phyloP scores from a whole-genome alignment of 2,329 filamentous ascomycete species.

The Didymellaceae sp. region DNA sequence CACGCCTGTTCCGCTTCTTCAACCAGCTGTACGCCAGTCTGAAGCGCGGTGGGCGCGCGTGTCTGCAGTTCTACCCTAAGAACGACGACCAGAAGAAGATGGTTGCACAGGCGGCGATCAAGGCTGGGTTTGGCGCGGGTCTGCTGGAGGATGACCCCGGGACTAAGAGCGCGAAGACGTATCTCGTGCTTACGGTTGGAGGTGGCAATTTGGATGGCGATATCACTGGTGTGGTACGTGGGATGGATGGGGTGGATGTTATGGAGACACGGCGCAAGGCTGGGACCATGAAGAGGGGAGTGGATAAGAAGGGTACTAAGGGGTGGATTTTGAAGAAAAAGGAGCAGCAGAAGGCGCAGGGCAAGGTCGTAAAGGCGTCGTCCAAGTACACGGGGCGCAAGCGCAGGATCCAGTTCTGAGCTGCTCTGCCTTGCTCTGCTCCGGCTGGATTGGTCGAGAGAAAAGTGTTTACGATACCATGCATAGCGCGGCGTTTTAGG shows the following conservation, averaged over 20 bases:
- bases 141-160: slow-evolving; percentile 93
- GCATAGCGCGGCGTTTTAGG: slow-evolving; percentile 46
- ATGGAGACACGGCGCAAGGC: slow-evolving; percentile 60
- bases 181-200: slow-evolving; percentile 91
- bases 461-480: slow-evolving; percentile 32
- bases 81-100: slow-evolving; percentile 90
- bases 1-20: slow-evolving; percentile 84
- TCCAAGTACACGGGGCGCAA: slow-evolving; percentile 96
- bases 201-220: slow-evolving; percentile 69
- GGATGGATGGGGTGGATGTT: slow-evolving; percentile 86
- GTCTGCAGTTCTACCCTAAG: slow-evolving; percentile 98
- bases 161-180: slow-evolving; percentile 97
- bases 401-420: slow-evolving; percentile 80
- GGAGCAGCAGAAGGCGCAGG: slow-evolving; percentile 92
- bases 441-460: no score
- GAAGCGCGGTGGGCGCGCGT: slow-evolving; percentile 82
- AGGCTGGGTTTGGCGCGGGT: slow-evolving; percentile 93
- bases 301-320: slow-evolving; percentile 80
- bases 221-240: slow-evolving; percentile 87
- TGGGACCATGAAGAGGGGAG: slow-evolving; percentile 61
- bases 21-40: slow-evolving; percentile 87
- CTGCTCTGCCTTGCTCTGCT: no score
- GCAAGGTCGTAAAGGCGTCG: slow-evolving; percentile 88
- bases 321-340: slow-evolving; percentile 86
- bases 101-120: slow-evolving; percentile 89